A percentile compares a stretch with the other conserved stretches of the same genome.
Evolutionary conservation across 352 stramenopile genomes (phyloP).

Genomic region (Pythium utonaiense): DNA sequence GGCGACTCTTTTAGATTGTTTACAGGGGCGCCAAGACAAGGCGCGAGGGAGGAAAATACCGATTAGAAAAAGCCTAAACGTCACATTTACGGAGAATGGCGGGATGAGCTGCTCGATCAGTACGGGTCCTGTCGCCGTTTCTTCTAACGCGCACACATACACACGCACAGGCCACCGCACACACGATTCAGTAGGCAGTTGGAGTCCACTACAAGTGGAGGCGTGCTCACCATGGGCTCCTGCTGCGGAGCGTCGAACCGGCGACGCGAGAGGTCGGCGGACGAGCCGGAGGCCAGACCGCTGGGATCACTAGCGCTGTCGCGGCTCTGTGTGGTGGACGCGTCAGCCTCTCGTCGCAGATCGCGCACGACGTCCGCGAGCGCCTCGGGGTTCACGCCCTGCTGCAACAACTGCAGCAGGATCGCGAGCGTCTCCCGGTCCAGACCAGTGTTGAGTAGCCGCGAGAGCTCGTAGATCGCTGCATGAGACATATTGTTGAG

Average conservation of each 20-base stretch:
- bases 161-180: neutral
- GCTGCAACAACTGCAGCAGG: conserved; percentile 85
- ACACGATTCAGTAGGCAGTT: too few species aligned
- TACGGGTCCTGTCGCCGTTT: conserved; percentile 27
- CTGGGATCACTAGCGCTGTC: neutral
- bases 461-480: conserved; percentile 90
- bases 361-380: conserved; percentile 89
- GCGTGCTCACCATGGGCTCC: conserved; percentile 21
- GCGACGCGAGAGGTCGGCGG: conserved; percentile 12
- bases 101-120: neutral
- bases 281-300: neutral
- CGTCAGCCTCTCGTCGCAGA: conserved; percentile 64
- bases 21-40: neutral
- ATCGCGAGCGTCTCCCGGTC: conserved; percentile 87
- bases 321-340: neutral
- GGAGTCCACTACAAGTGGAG: too few species aligned
- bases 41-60: neutral
- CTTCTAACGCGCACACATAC: conserved; percentile 24
- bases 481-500: neutral
- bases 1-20: neutral
- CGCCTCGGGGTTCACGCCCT: conserved; percentile 88
- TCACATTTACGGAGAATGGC: neutral
- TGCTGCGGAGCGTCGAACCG: conserved; percentile 22
- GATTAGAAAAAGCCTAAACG: conserved; percentile 5
- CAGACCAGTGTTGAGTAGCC: conserved; percentile 87